These are phyloP conservation scores for Sporothrix euskadiensis DNA, from an alignment of 2,329 filamentous ascomycete genomes.

Conservation along the genomic window DNA sequence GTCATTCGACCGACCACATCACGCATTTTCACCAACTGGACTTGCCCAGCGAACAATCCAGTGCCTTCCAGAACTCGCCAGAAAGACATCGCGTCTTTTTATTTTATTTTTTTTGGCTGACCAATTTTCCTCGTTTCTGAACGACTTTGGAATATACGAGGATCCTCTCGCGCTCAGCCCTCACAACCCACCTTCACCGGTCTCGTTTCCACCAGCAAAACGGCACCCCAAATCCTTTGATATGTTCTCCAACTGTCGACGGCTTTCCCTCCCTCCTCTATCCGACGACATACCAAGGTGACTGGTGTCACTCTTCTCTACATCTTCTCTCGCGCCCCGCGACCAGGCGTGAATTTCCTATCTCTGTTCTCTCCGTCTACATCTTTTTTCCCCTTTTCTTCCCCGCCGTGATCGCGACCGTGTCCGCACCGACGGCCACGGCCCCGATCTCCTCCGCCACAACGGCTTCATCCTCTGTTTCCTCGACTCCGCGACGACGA, in stretches of 20 bases:
- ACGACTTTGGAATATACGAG: conserved; percentile 34
- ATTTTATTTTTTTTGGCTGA: conserved; percentile 35
- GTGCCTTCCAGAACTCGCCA: conserved; percentile 42
- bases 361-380: background rate
- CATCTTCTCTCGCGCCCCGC: conserved; percentile 50
- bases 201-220: conserved; percentile 37
- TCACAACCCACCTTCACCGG: background rate
- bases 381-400: background rate
- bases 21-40: conserved; percentile 38
- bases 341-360: conserved; percentile 44
- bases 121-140: conserved; percentile 36
- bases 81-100: conserved; percentile 39
- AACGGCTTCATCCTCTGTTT: conserved; percentile 30
- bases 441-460: conserved; percentile 32
- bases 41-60: conserved; percentile 41
- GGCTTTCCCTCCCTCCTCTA: conserved; percentile 56
- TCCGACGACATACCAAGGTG: conserved; percentile 64
- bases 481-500: conserved; percentile 32
- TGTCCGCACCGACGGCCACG: conserved; percentile 33
- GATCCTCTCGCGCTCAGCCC: background rate
- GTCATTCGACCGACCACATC: background rate
- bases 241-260: conserved; percentile 60
- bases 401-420: conserved; percentile 31
- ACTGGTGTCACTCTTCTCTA: conserved; percentile 51
- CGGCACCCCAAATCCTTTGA: conserved; percentile 43